A percentile compares a stretch with the other conserved stretches of the same genome.
Conservation (phyloP, 2,329 filamentous ascomycete species). For the Bipolaris zeicola region DNA sequence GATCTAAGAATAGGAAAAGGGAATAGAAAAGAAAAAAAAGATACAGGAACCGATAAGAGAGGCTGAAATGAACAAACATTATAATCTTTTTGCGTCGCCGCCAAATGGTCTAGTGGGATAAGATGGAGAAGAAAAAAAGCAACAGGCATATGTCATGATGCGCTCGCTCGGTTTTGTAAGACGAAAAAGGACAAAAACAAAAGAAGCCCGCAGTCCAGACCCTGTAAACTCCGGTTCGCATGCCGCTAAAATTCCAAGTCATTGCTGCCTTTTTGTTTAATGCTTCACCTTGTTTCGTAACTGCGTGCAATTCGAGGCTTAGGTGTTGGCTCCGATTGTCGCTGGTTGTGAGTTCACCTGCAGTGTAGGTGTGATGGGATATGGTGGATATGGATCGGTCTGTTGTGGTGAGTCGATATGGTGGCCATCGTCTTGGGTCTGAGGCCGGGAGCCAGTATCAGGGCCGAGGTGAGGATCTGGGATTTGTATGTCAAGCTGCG, state of each 20-base stretch:
- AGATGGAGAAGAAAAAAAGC: not conserved
- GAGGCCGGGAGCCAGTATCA: constrained; percentile 38
- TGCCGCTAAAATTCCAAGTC: constrained; percentile 10
- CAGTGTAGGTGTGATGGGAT: constrained; percentile 36
- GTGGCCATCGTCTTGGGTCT: constrained; percentile 35
- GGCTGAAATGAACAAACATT: constrained; percentile 12
- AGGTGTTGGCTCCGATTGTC: constrained; percentile 27
- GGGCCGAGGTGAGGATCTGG: constrained; percentile 72
- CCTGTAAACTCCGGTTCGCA: constrained; percentile 11
- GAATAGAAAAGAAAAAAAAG: not conserved
- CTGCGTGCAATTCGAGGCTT: constrained; percentile 1
- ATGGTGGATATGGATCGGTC: constrained; percentile 27
- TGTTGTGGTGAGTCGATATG: constrained; percentile 16
- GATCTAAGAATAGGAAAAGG: not conserved
- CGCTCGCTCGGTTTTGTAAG: not conserved
- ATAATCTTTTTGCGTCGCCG: constrained; percentile 16
- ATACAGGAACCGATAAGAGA: not conserved
- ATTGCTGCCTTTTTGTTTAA: not conserved
- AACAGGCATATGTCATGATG: constrained; percentile 4
- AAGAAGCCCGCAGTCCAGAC: not conserved
- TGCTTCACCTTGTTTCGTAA: not conserved
- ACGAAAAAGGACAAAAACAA: not conserved
- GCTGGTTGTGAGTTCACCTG: constrained; percentile 39
- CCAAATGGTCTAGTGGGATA: constrained; percentile 12
- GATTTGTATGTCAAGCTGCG: constrained; percentile 78